Evolutionary conservation across 176 grass and related monocot genomes (phyloP), one percentile per base, ranked within the genome.

Genomic region (Cenchrus purpureus): DNA sequence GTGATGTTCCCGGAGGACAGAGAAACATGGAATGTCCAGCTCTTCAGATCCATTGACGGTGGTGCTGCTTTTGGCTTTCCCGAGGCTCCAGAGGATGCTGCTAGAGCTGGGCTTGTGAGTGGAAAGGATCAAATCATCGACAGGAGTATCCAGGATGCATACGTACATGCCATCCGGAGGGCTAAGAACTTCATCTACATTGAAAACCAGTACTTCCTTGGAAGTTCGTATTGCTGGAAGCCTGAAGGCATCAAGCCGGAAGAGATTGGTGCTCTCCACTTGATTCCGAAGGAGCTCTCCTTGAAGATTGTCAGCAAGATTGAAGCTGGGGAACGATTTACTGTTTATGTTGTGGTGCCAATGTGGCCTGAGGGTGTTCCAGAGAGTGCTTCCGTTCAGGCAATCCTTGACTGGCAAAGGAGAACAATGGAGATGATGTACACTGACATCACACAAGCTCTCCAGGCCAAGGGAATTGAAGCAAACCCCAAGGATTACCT

Each of bases 301-400:
- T 65, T 99, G 83, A 99, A 99, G 83, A 71, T 99, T 75, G 92
- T 87, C 15, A 92, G 88, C 68, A 96, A 94, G 83, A 96, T 99
- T 70, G 93, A 99, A 84, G 93, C 88, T 12, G 86, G 91, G 13
- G 91, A 96, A 68, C 79, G 86, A 19, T 99, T 99, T 71, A 70
- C 91, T 37, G 91, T 91, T 78, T 96, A 99, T 79, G 90, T 96
- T 70, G 93, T 99, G 28, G 85, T 99, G 31, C 97, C 97, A 49
- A 99, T 99, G 97, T 99, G 97, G 97, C 97, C 97, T 49, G 93
- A 99, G 88, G 97, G 96, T 57, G 58, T 95, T 63, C 96, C 96
- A 8, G 93, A 98, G 63, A 95, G 93, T 49, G 91, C 44, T 42
- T 98, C 96, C 59, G 93, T 98, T n/a, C 93, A 98, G 25, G 96